A percentile compares a stretch with the other conserved stretches of the same genome.
These are phyloP conservation scores for Luzula sylvatica DNA, from an alignment of 176 grass and related monocot species.

Conservation along the genomic window DNA sequence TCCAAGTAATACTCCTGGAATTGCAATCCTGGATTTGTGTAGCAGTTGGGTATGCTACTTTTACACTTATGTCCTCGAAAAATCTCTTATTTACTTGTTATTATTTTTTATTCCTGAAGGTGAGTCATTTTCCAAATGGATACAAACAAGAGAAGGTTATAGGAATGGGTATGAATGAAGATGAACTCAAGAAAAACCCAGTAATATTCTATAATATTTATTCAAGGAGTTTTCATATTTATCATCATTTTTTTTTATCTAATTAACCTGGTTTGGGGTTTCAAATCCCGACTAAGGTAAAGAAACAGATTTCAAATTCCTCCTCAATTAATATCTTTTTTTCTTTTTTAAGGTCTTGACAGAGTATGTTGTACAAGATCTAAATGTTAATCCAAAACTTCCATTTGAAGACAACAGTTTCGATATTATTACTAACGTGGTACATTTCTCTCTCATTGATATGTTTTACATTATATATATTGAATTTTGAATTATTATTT, in stretches of 20 bases:
- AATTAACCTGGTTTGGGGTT: neutral
- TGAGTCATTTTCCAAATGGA: conserved; percentile 84
- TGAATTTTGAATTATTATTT: neutral
- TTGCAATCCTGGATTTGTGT: conserved; percentile 73
- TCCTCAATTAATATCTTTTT: no score
- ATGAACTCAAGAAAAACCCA: conserved; percentile 68
- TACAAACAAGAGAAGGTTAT: conserved; percentile 76
- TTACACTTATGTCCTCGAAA: neutral
- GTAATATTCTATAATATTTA: conserved; percentile 30
- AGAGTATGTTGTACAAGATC: conserved; percentile 86
- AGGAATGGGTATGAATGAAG: conserved; percentile 98
- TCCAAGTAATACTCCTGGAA: conserved; percentile 53
- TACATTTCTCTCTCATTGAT: conserved; percentile 15
- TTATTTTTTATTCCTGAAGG: conserved; percentile 32
- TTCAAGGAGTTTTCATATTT: neutral
- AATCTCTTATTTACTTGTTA: conserved; percentile 2
- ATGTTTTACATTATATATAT: neutral
- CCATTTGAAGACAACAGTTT: conserved; percentile 77
- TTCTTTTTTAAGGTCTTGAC: conserved; percentile 55
- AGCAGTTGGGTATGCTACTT: conserved; percentile 82
- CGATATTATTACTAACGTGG: conserved; percentile 94
- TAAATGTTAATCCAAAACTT: conserved; percentile 78
- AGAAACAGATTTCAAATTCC: no score
- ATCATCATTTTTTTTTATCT: neutral
- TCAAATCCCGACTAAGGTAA: no score